Evolutionary conservation across 2,329 filamentous ascomycete genomes (phyloP).

Genomic region (Ophiostoma triangulosporum): DNA sequence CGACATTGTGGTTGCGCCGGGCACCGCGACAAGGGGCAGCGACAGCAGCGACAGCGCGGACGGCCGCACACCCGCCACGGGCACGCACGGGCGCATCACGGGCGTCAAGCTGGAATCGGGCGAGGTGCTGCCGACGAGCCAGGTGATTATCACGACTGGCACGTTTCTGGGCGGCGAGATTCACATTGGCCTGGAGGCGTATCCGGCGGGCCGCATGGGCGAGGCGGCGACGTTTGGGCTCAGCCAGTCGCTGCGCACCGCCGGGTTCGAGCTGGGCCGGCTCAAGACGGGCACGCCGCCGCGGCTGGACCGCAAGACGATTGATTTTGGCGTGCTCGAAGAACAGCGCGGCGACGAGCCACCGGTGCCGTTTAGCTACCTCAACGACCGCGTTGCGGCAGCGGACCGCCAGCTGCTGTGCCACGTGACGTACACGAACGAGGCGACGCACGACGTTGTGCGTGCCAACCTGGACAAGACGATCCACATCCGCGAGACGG

Average conservation of each 20-base stretch:
- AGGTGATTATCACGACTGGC: constrained; percentile 88
- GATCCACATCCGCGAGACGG: constrained; percentile 88
- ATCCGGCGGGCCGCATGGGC: constrained; percentile 80
- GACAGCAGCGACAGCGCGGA: background rate
- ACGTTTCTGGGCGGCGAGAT: constrained; percentile 95
- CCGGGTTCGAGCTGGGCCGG: constrained; percentile 78
- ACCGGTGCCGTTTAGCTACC: constrained; percentile 79
- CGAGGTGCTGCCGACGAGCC: constrained; percentile 63
- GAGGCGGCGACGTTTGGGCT: constrained; percentile 87
- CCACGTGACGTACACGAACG: constrained; percentile 77
- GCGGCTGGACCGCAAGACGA: constrained; percentile 66
- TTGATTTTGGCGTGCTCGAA: constrained; percentile 62
- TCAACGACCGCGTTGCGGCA: constrained; percentile 67
- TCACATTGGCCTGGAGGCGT: constrained; percentile 77
- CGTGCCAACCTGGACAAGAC: constrained; percentile 87
- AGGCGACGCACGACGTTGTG: constrained; percentile 68
- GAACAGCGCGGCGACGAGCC: constrained; percentile 71
- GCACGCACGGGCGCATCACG: constrained; percentile 49
- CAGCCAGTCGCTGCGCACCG: constrained; percentile 77
- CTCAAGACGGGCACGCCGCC: constrained; percentile 95
- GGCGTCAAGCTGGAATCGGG: constrained; percentile 82
- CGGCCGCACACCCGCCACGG: constrained; percentile 18
- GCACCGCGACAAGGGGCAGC: constrained; percentile 25
- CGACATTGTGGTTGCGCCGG: constrained; percentile 64
- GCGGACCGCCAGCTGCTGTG: constrained; percentile 68